Evolutionary conservation across 2,329 filamentous ascomycete genomes (phyloP), one percentile per base, ranked within the genome.

Genomic region (Aureobasidium sp.): DNA sequence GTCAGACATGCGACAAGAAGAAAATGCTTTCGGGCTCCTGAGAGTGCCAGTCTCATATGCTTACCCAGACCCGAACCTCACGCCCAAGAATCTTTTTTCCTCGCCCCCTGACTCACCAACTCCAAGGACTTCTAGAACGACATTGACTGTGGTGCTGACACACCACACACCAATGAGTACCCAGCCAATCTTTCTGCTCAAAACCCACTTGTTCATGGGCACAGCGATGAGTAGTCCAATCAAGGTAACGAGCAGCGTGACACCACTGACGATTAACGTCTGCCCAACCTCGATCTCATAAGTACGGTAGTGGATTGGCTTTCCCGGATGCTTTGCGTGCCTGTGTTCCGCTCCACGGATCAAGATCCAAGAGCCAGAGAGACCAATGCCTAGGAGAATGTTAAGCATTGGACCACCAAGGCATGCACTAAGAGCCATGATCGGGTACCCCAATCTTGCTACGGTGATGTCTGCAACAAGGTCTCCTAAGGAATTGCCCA

Each of bases 351-450:
- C 88, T 33, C 84, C 81, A 59, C 81, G 81, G 17, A 95, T 79
- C 60, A 89, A 92, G 82, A 96, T 94, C 71, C 92, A 95, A 40
- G 90, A 82, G 17, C 94, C 94, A 27, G 88, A 89, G 4, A 97
- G 79, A n/a, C 94, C 94, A 57, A 99, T 92, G 0, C 94, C 94
- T 4, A 99, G 82, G 0, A 99, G 77, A 64, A 99, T 99, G 68
- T 99, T 99, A 42, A 99, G 82, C 90, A 99, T 93, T 0, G 94
- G 94, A 0, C 94, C 95, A n/a, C 94, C 94, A 71, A 99, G 96
- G 71, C 94, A 99, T 4, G 94, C 94, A 35, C 89, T 92, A 42
- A 88, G 76, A 0, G 94, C 94, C 94, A 99, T 99, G 64, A 99
- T 91, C 0, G 94, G 94, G 73, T 92, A 96, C 2, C 94, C 94